These are phyloP conservation scores for Trypanosoma mega DNA, from an alignment of 208 protist species.

Conservation along the genomic window DNA sequence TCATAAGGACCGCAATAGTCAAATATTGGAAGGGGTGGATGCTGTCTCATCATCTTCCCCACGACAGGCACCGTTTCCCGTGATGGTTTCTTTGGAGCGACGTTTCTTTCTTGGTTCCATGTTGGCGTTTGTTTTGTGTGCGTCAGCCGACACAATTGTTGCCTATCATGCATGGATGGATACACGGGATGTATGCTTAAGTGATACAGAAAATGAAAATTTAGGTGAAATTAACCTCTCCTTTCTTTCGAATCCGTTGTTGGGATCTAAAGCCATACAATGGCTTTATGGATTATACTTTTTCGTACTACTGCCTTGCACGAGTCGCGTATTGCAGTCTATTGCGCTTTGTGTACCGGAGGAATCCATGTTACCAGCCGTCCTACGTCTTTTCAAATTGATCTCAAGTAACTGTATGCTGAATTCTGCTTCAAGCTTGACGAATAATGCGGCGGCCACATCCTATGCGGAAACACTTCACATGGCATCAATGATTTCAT, in stretches of 20 bases:
- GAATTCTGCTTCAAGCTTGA: background rate
- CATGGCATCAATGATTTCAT: too few species aligned
- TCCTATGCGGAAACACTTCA: too few species aligned
- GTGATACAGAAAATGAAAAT: background rate
- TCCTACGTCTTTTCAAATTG: constrained; percentile 9
- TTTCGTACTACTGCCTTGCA: constrained; percentile 1
- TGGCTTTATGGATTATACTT: constrained; percentile 8
- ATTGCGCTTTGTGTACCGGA: constrained; percentile 15
- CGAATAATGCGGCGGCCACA: too few species aligned
- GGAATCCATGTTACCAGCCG: constrained; percentile 13
- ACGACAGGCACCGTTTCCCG: constrained; percentile 9
- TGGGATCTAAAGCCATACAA: background rate
- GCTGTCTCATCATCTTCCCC: background rate
- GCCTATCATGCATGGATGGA: constrained; percentile 8
- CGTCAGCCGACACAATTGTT: constrained; percentile 11
- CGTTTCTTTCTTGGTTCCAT: constrained; percentile 22
- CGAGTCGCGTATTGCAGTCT: constrained; percentile 8
- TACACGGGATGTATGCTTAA: background rate
- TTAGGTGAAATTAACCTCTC: background rate
- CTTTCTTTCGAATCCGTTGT: too few species aligned
- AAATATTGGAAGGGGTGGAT: background rate
- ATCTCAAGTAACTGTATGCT: background rate
- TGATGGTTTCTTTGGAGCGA: constrained; percentile 3
- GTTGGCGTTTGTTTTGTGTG: constrained; percentile 7
- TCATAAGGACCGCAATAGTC: too few species aligned